These are phyloP conservation scores for Arabis hirsuta DNA, from an alignment of 345 rosid species.

Conservation along the genomic window DNA sequence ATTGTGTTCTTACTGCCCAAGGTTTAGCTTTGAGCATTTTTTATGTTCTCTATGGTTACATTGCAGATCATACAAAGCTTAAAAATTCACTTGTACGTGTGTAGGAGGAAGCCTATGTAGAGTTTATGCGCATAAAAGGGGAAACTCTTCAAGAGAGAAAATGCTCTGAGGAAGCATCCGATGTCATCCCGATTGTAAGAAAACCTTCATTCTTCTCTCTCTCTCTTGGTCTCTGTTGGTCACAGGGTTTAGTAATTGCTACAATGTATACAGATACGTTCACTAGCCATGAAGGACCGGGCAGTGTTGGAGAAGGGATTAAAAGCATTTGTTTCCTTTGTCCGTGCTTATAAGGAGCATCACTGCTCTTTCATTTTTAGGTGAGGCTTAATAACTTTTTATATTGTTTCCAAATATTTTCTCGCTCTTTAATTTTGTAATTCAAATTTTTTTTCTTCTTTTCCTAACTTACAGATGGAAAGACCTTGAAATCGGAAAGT, in stretches of 20 bases:
- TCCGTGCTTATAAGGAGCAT: constrained; percentile 94
- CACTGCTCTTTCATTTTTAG: constrained; percentile 83
- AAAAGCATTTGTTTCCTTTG: constrained; percentile 87
- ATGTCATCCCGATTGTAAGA: constrained; percentile 74
- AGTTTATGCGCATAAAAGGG: constrained; percentile 73
- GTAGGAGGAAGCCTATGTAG: constrained; percentile 92
- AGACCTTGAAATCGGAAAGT: constrained; percentile 84
- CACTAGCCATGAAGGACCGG: constrained; percentile 74
- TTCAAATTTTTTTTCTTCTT: neutral
- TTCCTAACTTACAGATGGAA: constrained; percentile 62
- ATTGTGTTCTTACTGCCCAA: constrained; percentile 74
- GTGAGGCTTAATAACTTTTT: constrained; percentile 35
- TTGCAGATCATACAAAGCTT: constrained; percentile 6
- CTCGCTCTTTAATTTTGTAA: neutral
- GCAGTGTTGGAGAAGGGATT: constrained; percentile 93
- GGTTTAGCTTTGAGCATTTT: constrained; percentile 47
- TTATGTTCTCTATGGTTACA: constrained; percentile 1
- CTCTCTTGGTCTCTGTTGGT: constrained; percentile 18
- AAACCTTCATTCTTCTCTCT: constrained; percentile 18
- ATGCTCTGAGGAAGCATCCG: constrained; percentile 53
- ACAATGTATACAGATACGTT: constrained; percentile 56
- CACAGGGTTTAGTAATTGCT: constrained; percentile 10
- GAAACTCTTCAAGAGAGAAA: constrained; percentile 71
- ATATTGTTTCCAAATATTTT: neutral
- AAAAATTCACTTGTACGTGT: constrained; percentile 12